Evolutionary conservation across 495 filamentous ascomycete species (phyloP), one percentile per base, ranked within the genome.

Genomic region (Penicillium longicatenatum): DNA sequence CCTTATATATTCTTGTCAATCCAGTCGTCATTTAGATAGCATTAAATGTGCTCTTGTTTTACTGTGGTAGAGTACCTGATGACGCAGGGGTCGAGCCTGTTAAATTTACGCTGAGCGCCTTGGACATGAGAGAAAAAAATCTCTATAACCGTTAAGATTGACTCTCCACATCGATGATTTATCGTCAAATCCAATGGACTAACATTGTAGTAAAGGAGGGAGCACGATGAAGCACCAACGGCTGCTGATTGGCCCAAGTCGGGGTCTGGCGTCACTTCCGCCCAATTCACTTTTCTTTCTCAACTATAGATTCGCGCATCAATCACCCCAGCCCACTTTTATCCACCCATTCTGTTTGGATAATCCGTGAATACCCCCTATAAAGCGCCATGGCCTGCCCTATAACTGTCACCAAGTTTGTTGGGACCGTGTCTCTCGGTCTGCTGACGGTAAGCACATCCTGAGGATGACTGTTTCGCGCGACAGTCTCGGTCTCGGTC

Each of bases 351-450:
- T 35, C 31, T 4, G 3, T 2, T 46, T 24, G 43, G 43, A 21
- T 6, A 14, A 46, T 12, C 14, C 2, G 14, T 20, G 19, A 43
- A 26, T 9, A 21, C 33, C 21, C 29, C 35, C 21, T 8, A 22
- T 11, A 19, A 21, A 21, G 17, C 65, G 78, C 59, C 61, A 94
- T 95, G 90, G 79, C 87, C 54, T 80, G 84, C 57, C 79, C 77
- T 53, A 84, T 95, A 69, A 84, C 90, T 42, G 73, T 88, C 69
- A 82, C 86, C 71, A 96, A 97, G 73, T 96, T 96, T 72, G 86
- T 96, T 55, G 92, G 92, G 64, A 92, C 91, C 24, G 82, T 96
- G 55, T 91, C 87, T 50, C 81, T 97, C 30, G 92, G 92, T 55
- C 82, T 97, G 20, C 72, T 96, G 69, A 97, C 92, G 24, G 91